Evolutionary conservation across 129 eudicot genomes (phyloP).

Genomic region (Tagetes erecta): DNA sequence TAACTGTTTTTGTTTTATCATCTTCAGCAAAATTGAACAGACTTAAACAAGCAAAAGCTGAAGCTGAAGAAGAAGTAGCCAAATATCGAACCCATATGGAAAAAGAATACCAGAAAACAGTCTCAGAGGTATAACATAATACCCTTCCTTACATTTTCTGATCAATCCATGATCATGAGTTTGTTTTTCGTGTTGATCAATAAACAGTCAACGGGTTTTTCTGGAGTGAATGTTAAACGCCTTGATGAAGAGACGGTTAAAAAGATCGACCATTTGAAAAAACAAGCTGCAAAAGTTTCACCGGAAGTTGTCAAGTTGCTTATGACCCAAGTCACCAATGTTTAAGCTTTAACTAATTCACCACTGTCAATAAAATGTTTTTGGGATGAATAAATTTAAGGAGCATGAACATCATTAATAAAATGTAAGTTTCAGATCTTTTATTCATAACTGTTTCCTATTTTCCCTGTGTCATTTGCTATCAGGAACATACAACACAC

Average conservation of each 20-base stretch:
- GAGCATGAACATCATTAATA: not conserved
- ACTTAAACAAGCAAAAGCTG: slow-evolving; percentile 79
- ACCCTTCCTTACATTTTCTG: not conserved
- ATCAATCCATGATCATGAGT: not conserved
- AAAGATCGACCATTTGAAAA: slow-evolving; percentile 61
- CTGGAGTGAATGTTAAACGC: slow-evolving; percentile 78
- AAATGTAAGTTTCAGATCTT: not conserved
- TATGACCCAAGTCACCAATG: slow-evolving; percentile 37
- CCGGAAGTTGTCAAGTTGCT: slow-evolving; percentile 71
- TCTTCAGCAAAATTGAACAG: slow-evolving; percentile 68
- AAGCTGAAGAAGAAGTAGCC: slow-evolving; percentile 85
- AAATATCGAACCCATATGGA: slow-evolving; percentile 81
- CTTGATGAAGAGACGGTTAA: slow-evolving; percentile 63
- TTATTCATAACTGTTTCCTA: not conserved
- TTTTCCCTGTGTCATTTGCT: not conserved
- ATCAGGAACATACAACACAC: not conserved
- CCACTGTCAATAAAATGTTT: slow-evolving; percentile 5
- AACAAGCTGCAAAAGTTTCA: slow-evolving; percentile 61
- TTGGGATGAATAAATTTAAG: slow-evolving; percentile 12
- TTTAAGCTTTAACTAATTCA: slow-evolving; percentile 21
- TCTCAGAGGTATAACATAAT: slow-evolving; percentile 57
- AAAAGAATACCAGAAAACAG: slow-evolving; percentile 65
- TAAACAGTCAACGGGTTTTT: slow-evolving; percentile 71
- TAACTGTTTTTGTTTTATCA: not conserved
- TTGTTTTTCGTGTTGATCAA: not conserved